Evolutionary conservation across 2,329 filamentous ascomycete species (phyloP).

Genomic region (Fusarium nanum): DNA sequence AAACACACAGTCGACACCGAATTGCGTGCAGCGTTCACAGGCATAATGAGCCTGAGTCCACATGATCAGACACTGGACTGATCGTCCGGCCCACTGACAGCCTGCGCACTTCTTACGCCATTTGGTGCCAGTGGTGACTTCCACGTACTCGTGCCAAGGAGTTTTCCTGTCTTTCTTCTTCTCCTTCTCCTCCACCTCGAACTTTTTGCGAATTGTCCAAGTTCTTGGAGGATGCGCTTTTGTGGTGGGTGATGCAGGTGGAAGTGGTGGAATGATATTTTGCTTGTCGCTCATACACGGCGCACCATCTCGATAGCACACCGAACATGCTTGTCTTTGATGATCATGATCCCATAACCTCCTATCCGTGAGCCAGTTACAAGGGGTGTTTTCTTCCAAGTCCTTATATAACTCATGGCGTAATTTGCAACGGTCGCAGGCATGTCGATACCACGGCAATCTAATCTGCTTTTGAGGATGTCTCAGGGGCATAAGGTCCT

Average conservation of each 20-base stretch:
- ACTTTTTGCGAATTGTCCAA: constrained; percentile 14
- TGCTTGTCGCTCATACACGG: constrained; percentile 21
- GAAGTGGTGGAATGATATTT: neutral
- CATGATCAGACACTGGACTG: constrained; percentile 11
- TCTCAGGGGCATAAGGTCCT: neutral
- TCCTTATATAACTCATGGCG: neutral
- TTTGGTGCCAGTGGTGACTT: neutral
- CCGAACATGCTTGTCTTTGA: neutral
- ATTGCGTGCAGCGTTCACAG: constrained; percentile 45
- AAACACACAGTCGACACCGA: constrained; percentile 48
- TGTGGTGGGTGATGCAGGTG: neutral
- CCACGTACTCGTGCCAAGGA: constrained; percentile 12
- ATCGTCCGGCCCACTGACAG: constrained; percentile 3
- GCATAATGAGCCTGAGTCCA: constrained; percentile 3
- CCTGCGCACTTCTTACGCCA: constrained; percentile 30
- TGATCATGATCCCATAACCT: constrained; percentile 11
- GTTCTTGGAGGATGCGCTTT: neutral
- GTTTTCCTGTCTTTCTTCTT: neutral
- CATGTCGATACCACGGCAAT: constrained; percentile 34
- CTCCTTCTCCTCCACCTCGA: neutral
- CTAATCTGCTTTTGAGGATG: constrained; percentile 10
- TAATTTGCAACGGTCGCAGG: constrained; percentile 31
- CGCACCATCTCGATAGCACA: constrained; percentile 9
- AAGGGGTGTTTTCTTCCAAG: neutral
- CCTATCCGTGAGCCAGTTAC: constrained; percentile 33